These are phyloP conservation scores for Backusella sp. DNA, from an alignment of 192 early-diverging fungal species.

Conservation along the genomic window DNA sequence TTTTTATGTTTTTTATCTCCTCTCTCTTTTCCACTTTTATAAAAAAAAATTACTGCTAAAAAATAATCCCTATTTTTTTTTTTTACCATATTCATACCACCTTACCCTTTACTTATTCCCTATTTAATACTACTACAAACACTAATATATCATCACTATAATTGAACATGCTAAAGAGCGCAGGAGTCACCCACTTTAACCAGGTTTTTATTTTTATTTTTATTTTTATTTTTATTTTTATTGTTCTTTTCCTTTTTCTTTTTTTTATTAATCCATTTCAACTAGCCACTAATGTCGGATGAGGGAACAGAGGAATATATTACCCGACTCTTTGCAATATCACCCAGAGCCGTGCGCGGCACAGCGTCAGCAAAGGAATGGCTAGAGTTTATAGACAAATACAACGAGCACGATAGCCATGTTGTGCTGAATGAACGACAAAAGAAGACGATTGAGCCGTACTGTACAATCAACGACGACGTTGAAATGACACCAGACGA, in stretches of 20 bases:
- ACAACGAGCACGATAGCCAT: slow-evolving; percentile 22
- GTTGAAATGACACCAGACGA: slow-evolving; percentile 45
- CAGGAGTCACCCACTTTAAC: background rate
- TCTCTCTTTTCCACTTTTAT: too few relatives aligned
- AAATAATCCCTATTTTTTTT: too few relatives aligned
- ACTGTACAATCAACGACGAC: slow-evolving; percentile 32
- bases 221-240: background rate
- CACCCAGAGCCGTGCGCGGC: slow-evolving; percentile 11
- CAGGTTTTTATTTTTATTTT: background rate
- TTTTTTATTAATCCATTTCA: background rate
- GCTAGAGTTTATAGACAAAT: slow-evolving; percentile 28
- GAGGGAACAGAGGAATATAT: background rate
- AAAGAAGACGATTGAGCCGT: slow-evolving; percentile 31
- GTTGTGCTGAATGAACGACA: slow-evolving; percentile 31
- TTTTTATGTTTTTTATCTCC: too few relatives aligned
- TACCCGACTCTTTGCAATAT: background rate
- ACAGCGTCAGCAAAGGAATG: slow-evolving; percentile 33
- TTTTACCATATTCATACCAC: too few relatives aligned
- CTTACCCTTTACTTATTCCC: too few relatives aligned
- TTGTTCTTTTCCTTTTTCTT: background rate
- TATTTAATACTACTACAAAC: too few relatives aligned
- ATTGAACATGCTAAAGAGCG: background rate
- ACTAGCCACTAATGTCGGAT: background rate
- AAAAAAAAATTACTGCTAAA: too few relatives aligned
- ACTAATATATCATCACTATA: background rate